These are phyloP conservation scores for Naganishia onofrii DNA, from an alignment of 768 basidiomycete species.

Conservation along the genomic window DNA sequence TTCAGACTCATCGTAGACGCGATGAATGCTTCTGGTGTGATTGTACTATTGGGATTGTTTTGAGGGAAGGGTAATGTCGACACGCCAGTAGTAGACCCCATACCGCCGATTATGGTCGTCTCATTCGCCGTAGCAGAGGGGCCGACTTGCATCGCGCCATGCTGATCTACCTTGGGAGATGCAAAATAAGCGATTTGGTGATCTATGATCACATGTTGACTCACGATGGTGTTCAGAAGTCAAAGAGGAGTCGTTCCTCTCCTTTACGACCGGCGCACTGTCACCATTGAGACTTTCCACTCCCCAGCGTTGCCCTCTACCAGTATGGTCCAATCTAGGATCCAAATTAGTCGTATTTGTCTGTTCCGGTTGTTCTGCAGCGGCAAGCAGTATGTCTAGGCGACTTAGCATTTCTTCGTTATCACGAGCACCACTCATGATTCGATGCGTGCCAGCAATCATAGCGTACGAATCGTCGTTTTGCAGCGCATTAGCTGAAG, in stretches of 20 bases:
- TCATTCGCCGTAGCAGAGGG: not conserved
- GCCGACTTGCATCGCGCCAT: not conserved
- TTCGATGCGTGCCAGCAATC: not conserved
- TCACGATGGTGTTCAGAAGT: not conserved
- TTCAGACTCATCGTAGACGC: slow-evolving; percentile 3
- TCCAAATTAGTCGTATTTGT: not conserved
- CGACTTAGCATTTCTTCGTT: slow-evolving; percentile 4
- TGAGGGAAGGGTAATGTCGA: not conserved
- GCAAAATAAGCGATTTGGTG: not conserved
- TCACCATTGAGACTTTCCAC: not conserved
- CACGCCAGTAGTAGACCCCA: not conserved
- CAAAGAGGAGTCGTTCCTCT: not conserved
- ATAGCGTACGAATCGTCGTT: not conserved
- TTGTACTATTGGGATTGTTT: slow-evolving; percentile 8
- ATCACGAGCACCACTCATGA: not conserved
- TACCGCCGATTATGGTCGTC: not conserved
- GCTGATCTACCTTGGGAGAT: not conserved
- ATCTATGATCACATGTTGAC: not conserved
- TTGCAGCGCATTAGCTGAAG: not conserved
- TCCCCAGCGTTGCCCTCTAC: not conserved
- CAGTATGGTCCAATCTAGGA: not conserved
- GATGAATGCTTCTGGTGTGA: slow-evolving; percentile 20
- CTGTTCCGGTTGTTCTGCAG: slow-evolving; percentile 2
- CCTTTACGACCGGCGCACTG: not conserved
- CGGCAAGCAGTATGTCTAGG: slow-evolving; percentile 6